Evolutionary conservation across 2,329 filamentous ascomycete genomes (phyloP), one percentile per base, ranked within the genome.

Genomic region (Fusarium floridanum): DNA sequence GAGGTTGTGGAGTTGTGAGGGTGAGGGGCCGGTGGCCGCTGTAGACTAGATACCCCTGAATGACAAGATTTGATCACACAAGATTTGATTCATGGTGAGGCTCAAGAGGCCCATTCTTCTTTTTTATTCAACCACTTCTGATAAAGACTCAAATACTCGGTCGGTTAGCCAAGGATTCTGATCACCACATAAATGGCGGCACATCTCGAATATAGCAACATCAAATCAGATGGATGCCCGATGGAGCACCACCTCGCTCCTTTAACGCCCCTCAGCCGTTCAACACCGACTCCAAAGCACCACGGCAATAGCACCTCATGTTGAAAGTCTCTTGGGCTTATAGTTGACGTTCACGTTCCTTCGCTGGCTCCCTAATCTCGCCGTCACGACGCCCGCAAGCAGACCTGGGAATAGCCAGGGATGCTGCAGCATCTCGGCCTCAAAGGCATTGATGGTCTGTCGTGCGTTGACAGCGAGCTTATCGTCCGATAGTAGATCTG

Each of bases 351-450:
- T 79, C 5, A 73, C 72, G 5, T 80, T 72, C 70, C 76, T 83
- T 9, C 78, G 78, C 64, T 88, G 88, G 3, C 91, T 88, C 0
- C 95, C 95, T 4, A 97, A 83, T 68, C 92, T 90, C 5, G 92
- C 90, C 1, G 91, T 90, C 11, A 98, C 94, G 3, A 98, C 90
- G 0, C 89, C 89, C 5, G 91, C 89, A 77, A 98, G 87, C 77
- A 98, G 87, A 5, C 93, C 93, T 0, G 94, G 92, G 83, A 97
- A 98, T 3, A 98, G 87, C 87, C 97, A 97, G 0, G 97, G 95
- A 78, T 98, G 95, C 82, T 98, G 95, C 79, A 97, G 87, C 76
- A 98, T 91, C 84, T 99, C 97, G 0, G 94, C 92, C 76, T 97
- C 94, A 76, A 99, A 99, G 0, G 95, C 94, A 69, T 91, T 91